Percentiles rank a stretch among this genome's conserved stretches.
These are phyloP conservation scores for Penicillium steckii DNA, from an alignment of 495 filamentous ascomycete genomes.

Conservation along the genomic window DNA sequence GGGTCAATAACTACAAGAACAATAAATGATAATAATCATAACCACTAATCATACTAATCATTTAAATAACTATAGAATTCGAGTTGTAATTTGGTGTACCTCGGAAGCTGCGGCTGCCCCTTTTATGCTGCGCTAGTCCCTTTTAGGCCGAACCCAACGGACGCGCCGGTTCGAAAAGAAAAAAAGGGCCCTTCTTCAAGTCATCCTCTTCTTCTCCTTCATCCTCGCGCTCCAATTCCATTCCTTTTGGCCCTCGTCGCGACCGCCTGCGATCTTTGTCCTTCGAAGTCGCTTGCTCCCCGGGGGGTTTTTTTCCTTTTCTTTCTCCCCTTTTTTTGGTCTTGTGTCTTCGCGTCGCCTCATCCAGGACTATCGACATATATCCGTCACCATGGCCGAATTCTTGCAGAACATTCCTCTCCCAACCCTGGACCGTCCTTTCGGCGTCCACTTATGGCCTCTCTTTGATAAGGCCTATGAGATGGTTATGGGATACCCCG, in stretches of 20 bases:
- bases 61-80: neutral
- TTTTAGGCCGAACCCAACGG: slow-evolving; percentile 24
- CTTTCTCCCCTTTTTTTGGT: slow-evolving; percentile 2
- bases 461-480: slow-evolving; percentile 86
- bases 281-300: neutral
- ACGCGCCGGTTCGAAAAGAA: slow-evolving; percentile 33
- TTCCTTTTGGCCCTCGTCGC: slow-evolving; percentile 25
- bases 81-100: neutral
- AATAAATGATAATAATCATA: too few relatives aligned
- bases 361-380: neutral
- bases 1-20: too few relatives aligned
- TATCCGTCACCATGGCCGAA: slow-evolving; percentile 40
- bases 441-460: slow-evolving; percentile 91
- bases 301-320: slow-evolving; percentile 2
- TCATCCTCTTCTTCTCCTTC: slow-evolving; percentile 23
- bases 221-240: slow-evolving; percentile 18
- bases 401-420: slow-evolving; percentile 63
- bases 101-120: slow-evolving; percentile 24
- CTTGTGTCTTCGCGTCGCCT: neutral
- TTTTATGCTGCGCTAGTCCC: slow-evolving; percentile 31
- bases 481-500: slow-evolving; percentile 62
- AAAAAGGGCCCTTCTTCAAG: slow-evolving; percentile 7
- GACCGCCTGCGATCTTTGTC: slow-evolving; percentile 22
- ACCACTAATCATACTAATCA: too few relatives aligned
- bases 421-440: slow-evolving; percentile 86